Evolutionary conservation across 306 rosid species (phyloP), one percentile per base, ranked within the genome.

Genomic region (Lablab purpureus): DNA sequence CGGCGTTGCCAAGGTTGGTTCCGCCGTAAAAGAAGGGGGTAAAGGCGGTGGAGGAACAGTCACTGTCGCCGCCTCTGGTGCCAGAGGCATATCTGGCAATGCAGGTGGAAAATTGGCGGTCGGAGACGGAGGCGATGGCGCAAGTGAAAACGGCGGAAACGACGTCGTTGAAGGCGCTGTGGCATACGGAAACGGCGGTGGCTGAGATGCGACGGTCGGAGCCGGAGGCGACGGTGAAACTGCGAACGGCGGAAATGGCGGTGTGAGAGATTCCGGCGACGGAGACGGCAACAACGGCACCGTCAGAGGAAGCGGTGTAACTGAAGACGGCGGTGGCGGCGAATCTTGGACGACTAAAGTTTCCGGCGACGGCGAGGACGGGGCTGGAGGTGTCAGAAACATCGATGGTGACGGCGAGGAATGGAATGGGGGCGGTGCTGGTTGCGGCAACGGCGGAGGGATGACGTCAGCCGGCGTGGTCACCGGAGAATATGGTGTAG

Each of bases 401-500:
- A 7, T n/a, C 17, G 77, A 28, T 0, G 85, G 59, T 30, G 80
- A 32, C 10, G 71, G 76, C 5, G 56, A 50, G n/a, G 65, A 59
- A 17, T 8, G 4, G 52, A 74, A 34, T 34, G 81, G 54, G 30
- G 55, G 66, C 9, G 70, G 36, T 46, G 71, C 19, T 21, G 58
- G 77, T 47, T 43, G 40, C 47, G 15, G 50, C 8, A 37, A 47
- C 1, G 79, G 67, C 43, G 40, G 74, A 51, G 83, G 84, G 37
- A 17, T 13, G 12, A 13, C 34, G 10, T 50, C 66, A 1, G 4
- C 2, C 46, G 17, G 6, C 0, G 47, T 40, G 12, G 43, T 50
- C 4, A 60, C 66, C 40, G 86, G 86, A 9, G 79, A 75, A 27
- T 34, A 56, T 10, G 81, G 50, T 47, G 85, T 76, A 25, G 73